Evolutionary conservation across 164 flowering plant species (phyloP), one percentile per base, ranked within the genome.

Genomic region (Vitis cinerea): DNA sequence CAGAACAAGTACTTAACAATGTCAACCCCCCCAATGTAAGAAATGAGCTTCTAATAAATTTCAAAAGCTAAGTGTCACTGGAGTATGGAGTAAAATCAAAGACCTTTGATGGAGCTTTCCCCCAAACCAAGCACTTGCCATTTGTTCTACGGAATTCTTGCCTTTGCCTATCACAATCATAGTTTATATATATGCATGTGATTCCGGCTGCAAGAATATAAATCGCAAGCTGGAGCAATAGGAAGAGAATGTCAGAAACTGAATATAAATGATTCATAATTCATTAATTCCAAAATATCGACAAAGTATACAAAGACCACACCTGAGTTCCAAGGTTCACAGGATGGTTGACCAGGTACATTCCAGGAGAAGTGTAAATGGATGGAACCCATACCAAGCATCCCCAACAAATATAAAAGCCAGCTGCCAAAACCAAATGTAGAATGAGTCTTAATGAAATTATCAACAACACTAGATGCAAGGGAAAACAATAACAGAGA

Each of bases 331-430:
- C 99, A 61, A 95, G 93, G 73, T 90, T 70, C 31, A 90, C 85
- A 14, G 93, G 93, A 77, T 90, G 94, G 69, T 89, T 89, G 74
- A 90, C 97, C 16, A 95, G 93, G 87, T 95, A 95, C 94, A 95
- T 85, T 72, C 99, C 99, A 58, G 99, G 99, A 65, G 99, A 95
- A 68, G 99, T 93, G 77, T 95, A 95, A 14, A 95, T 54, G 59
- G 97, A 95, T 44, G 99, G 97, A 66, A 95, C 91, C 97, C 98
- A 95, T 19, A 93, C 98, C 83, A 95, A 83, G 89, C 99, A 95
- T 65, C 99, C 99, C 99, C 99, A 93, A 63, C 98, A 95, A 57
- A 95, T 95, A 75, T 95, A 95, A 77, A 95, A 95, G 9, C 99
- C 99, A 78, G 99, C 99, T 94, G 96, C 67, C 66, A 74, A 55